Evolutionary conservation across 1,139 yeast species (phyloP).

Genomic region (Ashbya aceris): DNA sequence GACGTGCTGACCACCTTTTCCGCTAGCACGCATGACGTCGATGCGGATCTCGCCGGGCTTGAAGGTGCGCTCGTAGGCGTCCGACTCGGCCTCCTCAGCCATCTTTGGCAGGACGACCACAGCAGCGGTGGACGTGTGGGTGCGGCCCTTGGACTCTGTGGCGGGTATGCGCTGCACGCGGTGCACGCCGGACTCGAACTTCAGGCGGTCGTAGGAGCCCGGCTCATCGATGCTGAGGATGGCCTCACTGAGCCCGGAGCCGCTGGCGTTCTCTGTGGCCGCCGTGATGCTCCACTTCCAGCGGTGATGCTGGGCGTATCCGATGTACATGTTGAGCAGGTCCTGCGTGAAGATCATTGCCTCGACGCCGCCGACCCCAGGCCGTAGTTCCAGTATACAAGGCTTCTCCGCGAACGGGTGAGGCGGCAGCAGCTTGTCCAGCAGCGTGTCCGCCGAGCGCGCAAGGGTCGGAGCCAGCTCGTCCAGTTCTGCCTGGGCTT

Average conservation of each 20-base stretch:
- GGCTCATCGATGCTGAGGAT: constrained; percentile 64
- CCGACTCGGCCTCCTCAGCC: constrained; percentile 42
- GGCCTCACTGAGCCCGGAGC: constrained; percentile 68
- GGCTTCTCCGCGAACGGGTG: constrained; percentile 70
- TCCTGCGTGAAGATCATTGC: constrained; percentile 83
- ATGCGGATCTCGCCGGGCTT: constrained; percentile 82
- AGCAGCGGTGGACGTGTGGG: constrained; percentile 94
- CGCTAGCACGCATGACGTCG: constrained; percentile 95
- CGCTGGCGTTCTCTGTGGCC: constrained; percentile 43
- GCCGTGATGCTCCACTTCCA: constrained; percentile 65
- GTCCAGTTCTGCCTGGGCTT: constrained; percentile 32
- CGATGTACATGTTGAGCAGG: constrained; percentile 69
- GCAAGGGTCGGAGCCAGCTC: constrained; percentile 26
- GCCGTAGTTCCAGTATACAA: constrained; percentile 75
- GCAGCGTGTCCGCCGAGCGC: constrained; percentile 38
- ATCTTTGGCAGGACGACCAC: constrained; percentile 88
- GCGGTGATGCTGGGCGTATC: constrained; percentile 50
- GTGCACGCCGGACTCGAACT: constrained; percentile 93
- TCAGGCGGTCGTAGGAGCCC: constrained; percentile 63
- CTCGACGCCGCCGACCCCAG: constrained; percentile 96
- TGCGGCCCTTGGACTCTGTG: constrained; percentile 88
- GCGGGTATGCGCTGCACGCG: constrained; percentile 90
- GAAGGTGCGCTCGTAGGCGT: constrained; percentile 66
- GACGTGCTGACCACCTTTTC: constrained; percentile 98
- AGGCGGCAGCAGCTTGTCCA: constrained; percentile 59